These are phyloP conservation scores for Phytophthora tentaculata DNA, from an alignment of 352 stramenopile genomes.

Conservation along the genomic window DNA sequence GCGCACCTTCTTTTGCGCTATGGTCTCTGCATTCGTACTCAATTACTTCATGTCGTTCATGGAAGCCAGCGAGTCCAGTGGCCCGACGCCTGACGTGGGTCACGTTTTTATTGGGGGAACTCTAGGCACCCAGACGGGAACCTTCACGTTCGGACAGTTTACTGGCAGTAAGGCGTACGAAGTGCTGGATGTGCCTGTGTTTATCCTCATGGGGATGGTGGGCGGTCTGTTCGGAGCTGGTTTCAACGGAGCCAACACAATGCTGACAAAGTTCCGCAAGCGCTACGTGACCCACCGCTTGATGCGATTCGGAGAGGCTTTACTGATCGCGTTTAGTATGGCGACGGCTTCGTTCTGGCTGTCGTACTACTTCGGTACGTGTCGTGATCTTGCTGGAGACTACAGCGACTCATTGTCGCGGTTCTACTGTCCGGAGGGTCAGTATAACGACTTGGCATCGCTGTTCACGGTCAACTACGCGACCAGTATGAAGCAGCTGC, in stretches of 20 bases:
- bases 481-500: slow-evolving; percentile 95
- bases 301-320: slow-evolving; percentile 66
- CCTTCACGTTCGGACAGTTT: slow-evolving; percentile 91
- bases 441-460: slow-evolving; percentile 98
- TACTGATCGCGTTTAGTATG: slow-evolving; percentile 74
- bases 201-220: slow-evolving; percentile 97
- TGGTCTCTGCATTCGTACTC: slow-evolving; percentile 90
- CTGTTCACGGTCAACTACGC: slow-evolving; percentile 96
- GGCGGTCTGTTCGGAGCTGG: slow-evolving; percentile 96
- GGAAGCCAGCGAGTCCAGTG: slow-evolving; percentile 52
- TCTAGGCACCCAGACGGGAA: slow-evolving; percentile 82
- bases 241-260: slow-evolving; percentile 96
- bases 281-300: slow-evolving; percentile 68
- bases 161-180: slow-evolving; percentile 91
- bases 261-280: slow-evolving; percentile 88
- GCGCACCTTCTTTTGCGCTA: slow-evolving; percentile 97
- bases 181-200: slow-evolving; percentile 96
- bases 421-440: slow-evolving; percentile 94
- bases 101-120: slow-evolving; percentile 69
- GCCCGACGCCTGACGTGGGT: slow-evolving; percentile 33
- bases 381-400: slow-evolving; percentile 49
- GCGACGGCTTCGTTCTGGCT: slow-evolving; percentile 77
- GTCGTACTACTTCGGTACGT: slow-evolving; percentile 80
- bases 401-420: slow-evolving; percentile 88
- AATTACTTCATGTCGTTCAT: slow-evolving; percentile 89